These are phyloP conservation scores for Penicillium fimorum DNA, from an alignment of 495 filamentous ascomycete species.

Conservation along the genomic window DNA sequence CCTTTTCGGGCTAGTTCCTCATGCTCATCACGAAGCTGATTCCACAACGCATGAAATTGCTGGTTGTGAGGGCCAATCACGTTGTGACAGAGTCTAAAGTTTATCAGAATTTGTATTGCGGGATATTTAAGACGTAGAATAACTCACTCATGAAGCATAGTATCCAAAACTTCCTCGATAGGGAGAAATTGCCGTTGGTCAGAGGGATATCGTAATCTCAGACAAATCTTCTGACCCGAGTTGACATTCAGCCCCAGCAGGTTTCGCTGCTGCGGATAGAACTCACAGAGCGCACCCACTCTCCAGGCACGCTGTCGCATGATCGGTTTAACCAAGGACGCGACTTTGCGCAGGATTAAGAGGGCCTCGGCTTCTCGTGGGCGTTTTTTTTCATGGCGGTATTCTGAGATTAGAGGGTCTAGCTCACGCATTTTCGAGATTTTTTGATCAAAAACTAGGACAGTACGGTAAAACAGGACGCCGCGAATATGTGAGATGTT, in stretches of 20 bases:
- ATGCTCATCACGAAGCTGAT: constrained; percentile 84
- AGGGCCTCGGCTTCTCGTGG: constrained; percentile 78
- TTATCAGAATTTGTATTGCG: constrained; percentile 10
- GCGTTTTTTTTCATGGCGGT: constrained; percentile 72
- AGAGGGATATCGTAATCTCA: constrained; percentile 75
- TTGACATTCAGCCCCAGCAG: constrained; percentile 83
- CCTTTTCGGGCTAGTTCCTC: constrained; percentile 71
- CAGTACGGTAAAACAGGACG: neutral
- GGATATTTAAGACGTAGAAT: neutral
- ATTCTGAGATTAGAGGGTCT: constrained; percentile 71
- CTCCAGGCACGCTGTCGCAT: constrained; percentile 85
- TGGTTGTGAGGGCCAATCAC: constrained; percentile 78
- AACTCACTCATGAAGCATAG: constrained; percentile 86
- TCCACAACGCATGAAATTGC: constrained; percentile 81
- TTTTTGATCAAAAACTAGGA: neutral
- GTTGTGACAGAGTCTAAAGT: constrained; percentile 71
- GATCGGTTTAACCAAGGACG: constrained; percentile 90
- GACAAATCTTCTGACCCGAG: constrained; percentile 71
- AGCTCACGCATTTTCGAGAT: constrained; percentile 55
- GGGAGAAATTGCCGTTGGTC: constrained; percentile 79
- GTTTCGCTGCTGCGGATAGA: constrained; percentile 72
- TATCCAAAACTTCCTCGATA: constrained; percentile 76
- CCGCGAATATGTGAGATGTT: neutral
- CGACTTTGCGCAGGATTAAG: constrained; percentile 74
- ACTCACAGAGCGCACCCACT: constrained; percentile 78